Conservation (phyloP, 2,329 filamentous ascomycete species). For the Tympanopsis confertula region DNA sequence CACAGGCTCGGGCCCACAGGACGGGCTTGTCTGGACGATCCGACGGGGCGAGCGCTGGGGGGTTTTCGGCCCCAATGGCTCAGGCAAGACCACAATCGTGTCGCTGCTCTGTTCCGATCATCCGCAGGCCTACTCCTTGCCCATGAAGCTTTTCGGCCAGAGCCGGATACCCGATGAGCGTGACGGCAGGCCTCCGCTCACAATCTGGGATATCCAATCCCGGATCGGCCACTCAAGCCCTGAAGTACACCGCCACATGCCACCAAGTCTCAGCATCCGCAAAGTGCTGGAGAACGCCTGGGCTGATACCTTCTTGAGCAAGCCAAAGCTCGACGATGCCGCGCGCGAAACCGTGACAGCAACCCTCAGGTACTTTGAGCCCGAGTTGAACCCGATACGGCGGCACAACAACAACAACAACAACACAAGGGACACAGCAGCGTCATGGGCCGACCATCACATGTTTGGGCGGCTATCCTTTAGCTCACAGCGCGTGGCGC, state of each 20-base stretch:
- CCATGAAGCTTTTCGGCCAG: constrained; percentile 75
- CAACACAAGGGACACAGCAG: constrained; percentile 7
- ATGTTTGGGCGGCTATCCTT: constrained; percentile 68
- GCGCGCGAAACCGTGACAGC: constrained; percentile 53
- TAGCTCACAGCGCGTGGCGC: constrained; percentile 69
- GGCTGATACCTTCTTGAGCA: constrained; percentile 73
- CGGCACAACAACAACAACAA: constrained; percentile 9
- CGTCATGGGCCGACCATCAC: constrained; percentile 55
- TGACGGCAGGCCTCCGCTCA: constrained; percentile 57
- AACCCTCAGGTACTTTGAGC: constrained; percentile 64
- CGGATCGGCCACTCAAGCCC: constrained; percentile 88
- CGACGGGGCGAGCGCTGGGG: constrained; percentile 79
- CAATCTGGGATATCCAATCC: constrained; percentile 83
- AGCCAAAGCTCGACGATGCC: constrained; percentile 48
- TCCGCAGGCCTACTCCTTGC: constrained; percentile 82
- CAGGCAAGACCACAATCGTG: constrained; percentile 88
- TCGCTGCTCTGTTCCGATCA: constrained; percentile 92
- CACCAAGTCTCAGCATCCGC: constrained; percentile 61
- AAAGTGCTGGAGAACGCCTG: constrained; percentile 75
- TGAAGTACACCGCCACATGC: constrained; percentile 89
- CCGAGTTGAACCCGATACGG: constrained; percentile 56
- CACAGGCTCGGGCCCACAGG: constrained; percentile 30
- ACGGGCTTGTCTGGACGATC: constrained; percentile 74
- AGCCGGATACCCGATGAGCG: constrained; percentile 67
- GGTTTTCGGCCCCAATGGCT: constrained; percentile 86